Evolutionary conservation across 768 basidiomycete genomes (phyloP).

Genomic region (Dentipellis sp.): DNA sequence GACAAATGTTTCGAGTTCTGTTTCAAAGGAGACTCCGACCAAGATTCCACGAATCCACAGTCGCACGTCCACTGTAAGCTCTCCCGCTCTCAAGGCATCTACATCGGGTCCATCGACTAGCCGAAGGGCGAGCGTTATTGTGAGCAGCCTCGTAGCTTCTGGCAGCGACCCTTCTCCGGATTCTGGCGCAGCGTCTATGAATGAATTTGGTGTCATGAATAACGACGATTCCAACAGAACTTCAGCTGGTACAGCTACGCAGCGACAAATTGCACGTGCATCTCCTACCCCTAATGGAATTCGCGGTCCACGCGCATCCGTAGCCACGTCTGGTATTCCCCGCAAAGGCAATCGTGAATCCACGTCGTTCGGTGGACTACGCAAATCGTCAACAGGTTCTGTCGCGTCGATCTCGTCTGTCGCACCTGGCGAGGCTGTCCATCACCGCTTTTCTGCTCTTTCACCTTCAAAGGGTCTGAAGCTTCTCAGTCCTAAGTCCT

Average conservation of each 20-base stretch:
- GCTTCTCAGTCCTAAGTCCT: slow-evolving; percentile 70
- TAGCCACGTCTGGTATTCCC: slow-evolving; percentile 35
- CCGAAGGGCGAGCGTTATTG: slow-evolving; percentile 60
- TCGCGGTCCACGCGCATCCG: slow-evolving; percentile 40
- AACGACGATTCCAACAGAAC: slow-evolving; percentile 39
- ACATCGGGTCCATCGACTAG: slow-evolving; percentile 32
- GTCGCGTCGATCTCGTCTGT: slow-evolving; percentile 58
- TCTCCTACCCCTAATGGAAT: slow-evolving; percentile 48
- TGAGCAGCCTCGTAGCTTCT: slow-evolving; percentile 39
- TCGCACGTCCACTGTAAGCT: slow-evolving; percentile 63
- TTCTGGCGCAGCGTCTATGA: slow-evolving; percentile 33
- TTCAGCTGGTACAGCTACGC: slow-evolving; percentile 32
- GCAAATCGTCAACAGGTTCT: slow-evolving; percentile 79
- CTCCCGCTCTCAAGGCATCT: slow-evolving; percentile 59
- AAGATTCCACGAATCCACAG: slow-evolving; percentile 93
- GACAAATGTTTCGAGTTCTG: slow-evolving; percentile 38
- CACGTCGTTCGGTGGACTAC: slow-evolving; percentile 64
- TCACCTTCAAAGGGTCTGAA: slow-evolving; percentile 83
- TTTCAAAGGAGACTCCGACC: slow-evolving; percentile 80
- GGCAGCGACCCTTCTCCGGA: slow-evolving; percentile 53
- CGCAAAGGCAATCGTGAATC: slow-evolving; percentile 75
- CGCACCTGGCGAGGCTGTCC: slow-evolving; percentile 31
- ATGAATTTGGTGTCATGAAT: slow-evolving; percentile 81
- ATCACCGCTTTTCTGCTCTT: slow-evolving; percentile 70
- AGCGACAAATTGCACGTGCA: slow-evolving; percentile 49